Percentiles rank a stretch among this genome's conserved stretches.
Evolutionary conservation across 192 early-diverging fungal genomes (phyloP).

Genomic region (Entrophospora sp.): DNA sequence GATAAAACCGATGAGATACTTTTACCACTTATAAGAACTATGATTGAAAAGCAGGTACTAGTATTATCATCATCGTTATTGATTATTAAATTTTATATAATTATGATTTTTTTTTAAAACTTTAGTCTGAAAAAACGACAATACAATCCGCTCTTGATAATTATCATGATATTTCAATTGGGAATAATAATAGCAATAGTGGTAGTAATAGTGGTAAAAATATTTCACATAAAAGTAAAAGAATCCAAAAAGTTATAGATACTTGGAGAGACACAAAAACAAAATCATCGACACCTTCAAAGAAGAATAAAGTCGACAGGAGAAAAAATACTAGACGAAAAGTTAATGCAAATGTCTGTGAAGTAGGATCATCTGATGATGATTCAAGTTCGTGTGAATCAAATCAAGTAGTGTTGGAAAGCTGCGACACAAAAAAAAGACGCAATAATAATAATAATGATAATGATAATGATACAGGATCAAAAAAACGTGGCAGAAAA

Average conservation of each 20-base stretch:
- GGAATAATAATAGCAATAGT: slow-evolving; percentile 6
- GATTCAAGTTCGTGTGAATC: too few species aligned
- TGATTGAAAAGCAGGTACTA: slow-evolving; percentile 30
- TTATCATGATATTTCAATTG: slow-evolving; percentile 26
- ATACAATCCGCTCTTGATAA: slow-evolving; percentile 30
- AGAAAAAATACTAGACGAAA: too few species aligned
- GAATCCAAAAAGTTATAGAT: slow-evolving; percentile 35
- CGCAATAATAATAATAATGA: too few species aligned
- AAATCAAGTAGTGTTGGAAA: too few species aligned
- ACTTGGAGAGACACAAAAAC: slow-evolving; percentile 27
- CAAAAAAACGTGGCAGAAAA: too few species aligned
- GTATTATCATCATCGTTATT: neutral
- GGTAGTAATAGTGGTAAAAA: slow-evolving; percentile 13
- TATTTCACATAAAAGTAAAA: slow-evolving; percentile 31
- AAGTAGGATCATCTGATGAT: too few species aligned
- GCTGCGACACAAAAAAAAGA: too few species aligned
- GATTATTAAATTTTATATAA: neutral
- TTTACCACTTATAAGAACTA: slow-evolving; percentile 60
- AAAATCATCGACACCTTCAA: too few species aligned
- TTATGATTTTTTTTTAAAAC: neutral
- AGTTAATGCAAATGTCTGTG: too few species aligned
- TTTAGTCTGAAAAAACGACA: neutral
- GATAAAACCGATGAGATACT: slow-evolving; percentile 58
- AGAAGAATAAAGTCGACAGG: too few species aligned
- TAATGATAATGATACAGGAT: too few species aligned